Base-by-base conservation (phyloP, 2,329 filamentous ascomycete genomes). In the Aspergillus sp. region DNA sequence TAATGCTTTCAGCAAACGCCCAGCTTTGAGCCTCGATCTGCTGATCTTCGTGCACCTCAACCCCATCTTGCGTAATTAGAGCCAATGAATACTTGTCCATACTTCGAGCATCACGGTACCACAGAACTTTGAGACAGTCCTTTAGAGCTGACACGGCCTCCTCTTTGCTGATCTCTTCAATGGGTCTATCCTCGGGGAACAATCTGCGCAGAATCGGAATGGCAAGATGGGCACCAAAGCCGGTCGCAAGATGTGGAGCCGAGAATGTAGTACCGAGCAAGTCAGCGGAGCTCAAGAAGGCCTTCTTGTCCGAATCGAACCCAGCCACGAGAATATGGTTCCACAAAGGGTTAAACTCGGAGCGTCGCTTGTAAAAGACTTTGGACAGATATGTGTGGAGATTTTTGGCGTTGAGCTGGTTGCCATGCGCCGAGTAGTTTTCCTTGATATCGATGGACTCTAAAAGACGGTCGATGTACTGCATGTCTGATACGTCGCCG, bases 401-500 rank as follows among this genome's bases (percentile, higher is more conserved):
- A 79, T 97, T 97, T 76, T 90, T 90, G 56, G 95, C 95, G 75
- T 90, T 91, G 70, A 99, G 88, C 66, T 74, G 73, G 67, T 82
- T 70, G 60, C 76, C 75, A 57, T 80, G 73, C 55, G 76, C 71
- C 48, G 83, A 84, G 82, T 99, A 98, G 73, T 91, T 89, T 82
- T 98, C 93, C 75, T 89, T 84, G 76, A 96, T 91, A 74, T 90
- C 87, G 68, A 98, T 89, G 62, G 90, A 89, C 71, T 85, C 88
- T 67, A 99, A 88, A 71, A 96, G 86, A 68, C 95, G 82, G 84
- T 96, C 90, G 66, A 99, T 87, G 82, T 96, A 96, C 82, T 99
- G 95, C 95, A 99, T 98, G 82, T 99, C 95, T 64, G 91, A 96
- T 68, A 99, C 89, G 80, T 99, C 95, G 75, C 95, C 95, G 75